A percentile compares a stretch with the other conserved stretches of the same genome.
Evolutionary conservation across 495 filamentous ascomycete species (phyloP).

Genomic region (Rostrohypoxylon terebratum): DNA sequence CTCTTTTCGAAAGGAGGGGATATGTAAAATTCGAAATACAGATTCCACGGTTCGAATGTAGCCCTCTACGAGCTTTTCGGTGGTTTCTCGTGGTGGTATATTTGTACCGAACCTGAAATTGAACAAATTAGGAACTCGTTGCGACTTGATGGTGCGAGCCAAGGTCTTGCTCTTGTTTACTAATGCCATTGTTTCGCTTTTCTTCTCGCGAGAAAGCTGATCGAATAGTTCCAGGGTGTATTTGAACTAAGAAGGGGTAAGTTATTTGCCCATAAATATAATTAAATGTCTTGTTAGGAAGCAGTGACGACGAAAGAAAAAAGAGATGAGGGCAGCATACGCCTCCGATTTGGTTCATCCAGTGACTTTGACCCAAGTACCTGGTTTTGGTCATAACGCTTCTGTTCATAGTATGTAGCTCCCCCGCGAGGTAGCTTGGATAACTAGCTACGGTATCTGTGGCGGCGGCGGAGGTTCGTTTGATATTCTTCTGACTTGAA

Average conservation of each 20-base stretch:
- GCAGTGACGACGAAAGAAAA: neutral
- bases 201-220: conserved; percentile 47
- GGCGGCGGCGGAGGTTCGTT: conserved; percentile 3
- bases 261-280: conserved; percentile 41
- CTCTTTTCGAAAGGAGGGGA: conserved; percentile 54
- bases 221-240: conserved; percentile 54
- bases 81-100: conserved; percentile 53
- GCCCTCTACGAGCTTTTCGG: conserved; percentile 51
- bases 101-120: conserved; percentile 44
- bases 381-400: conserved; percentile 58
- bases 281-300: conserved; percentile 34
- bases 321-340: conserved; percentile 52
- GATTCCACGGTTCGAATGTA: conserved; percentile 47
- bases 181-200: conserved; percentile 49
- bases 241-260: conserved; percentile 56
- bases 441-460: conserved; percentile 32
- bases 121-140: conserved; percentile 44
- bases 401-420: conserved; percentile 37
- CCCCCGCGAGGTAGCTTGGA: conserved; percentile 37
- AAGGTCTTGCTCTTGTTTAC: conserved; percentile 62
- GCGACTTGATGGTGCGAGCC: conserved; percentile 59
- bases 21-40: conserved; percentile 58
- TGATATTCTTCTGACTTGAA: neutral
- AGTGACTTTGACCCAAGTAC: conserved; percentile 66
- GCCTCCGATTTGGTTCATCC: conserved; percentile 61